phyloP scores from a whole-genome alignment of 2,329 filamentous ascomycete genomes.

The Penicillium sp. region DNA sequence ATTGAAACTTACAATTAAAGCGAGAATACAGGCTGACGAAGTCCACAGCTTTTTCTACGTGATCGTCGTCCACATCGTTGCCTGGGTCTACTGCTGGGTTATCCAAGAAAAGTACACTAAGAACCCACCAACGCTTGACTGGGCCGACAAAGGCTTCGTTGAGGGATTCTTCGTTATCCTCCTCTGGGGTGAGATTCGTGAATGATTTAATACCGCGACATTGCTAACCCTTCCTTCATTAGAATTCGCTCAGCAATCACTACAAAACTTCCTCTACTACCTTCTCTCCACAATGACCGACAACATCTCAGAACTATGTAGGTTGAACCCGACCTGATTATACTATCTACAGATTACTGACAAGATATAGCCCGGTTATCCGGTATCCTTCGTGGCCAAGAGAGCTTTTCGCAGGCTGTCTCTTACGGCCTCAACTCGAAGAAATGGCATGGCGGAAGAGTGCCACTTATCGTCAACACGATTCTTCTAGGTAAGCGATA shows the following conservation, averaged over 20 bases:
- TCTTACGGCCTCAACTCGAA: slow-evolving; percentile 39
- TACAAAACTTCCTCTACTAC: slow-evolving; percentile 52
- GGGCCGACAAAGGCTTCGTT: slow-evolving; percentile 38
- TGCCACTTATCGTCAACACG: slow-evolving; percentile 38
- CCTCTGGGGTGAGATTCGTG: slow-evolving; percentile 34
- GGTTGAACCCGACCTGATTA: neutral
- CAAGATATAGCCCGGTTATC: slow-evolving; percentile 28
- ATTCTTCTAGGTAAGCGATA: slow-evolving; percentile 24
- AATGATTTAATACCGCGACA: fast-evolving
- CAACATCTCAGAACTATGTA: slow-evolving; percentile 45
- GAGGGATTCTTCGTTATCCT: slow-evolving; percentile 44
- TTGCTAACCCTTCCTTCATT: neutral
- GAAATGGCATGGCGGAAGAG: slow-evolving; percentile 36
- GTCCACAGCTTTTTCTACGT: slow-evolving; percentile 39
- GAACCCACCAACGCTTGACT: slow-evolving; percentile 36
- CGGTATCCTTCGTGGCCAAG: slow-evolving; percentile 39
- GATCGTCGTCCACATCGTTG: slow-evolving; percentile 38
- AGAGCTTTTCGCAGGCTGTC: slow-evolving; percentile 40
- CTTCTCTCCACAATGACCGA: slow-evolving; percentile 49
- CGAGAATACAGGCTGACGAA: neutral
- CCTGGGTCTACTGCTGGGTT: slow-evolving; percentile 49
- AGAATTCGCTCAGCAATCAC: slow-evolving; percentile 43
- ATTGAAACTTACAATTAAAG: fast-evolving
- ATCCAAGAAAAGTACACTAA: slow-evolving; percentile 45
- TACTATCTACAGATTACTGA: slow-evolving; percentile 4